Evolutionary conservation across 129 eudicot species (phyloP), one percentile per base, ranked within the genome.

Genomic region (Glebionis coronaria): DNA sequence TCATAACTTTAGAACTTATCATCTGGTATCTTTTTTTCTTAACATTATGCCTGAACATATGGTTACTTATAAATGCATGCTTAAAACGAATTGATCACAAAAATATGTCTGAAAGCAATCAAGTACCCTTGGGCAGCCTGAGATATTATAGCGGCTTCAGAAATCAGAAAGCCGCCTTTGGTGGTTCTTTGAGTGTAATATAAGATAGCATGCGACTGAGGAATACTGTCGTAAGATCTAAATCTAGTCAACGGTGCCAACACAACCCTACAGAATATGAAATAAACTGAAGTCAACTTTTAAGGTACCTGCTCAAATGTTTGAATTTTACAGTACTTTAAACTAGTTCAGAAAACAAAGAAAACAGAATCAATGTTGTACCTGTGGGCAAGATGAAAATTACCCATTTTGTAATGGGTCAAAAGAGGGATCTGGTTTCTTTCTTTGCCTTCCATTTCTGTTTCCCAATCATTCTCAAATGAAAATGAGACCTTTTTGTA

Each of bases 371-470:
- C 7, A 63, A 52, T 12, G 6, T 18, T 11, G 61, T 62, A 83
- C 88, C 89, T 84, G 68, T 84, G 85, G 31, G 81, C 65, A 42
- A 84, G 83, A 42, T 84, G 82, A 51, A 84, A 84, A 16, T 74
- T 67, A 12, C 89, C 85, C 83, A 80, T 60, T 38, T 77, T 70
- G 76, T 73, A 80, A 23, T 85, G 81, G 19, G 89, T 82, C 2
- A 78, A 40, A 50, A 76, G 81, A 44, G 85, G 86, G 55, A 69
- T 70, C 49, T 78, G 71, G 12, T 31, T 59, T 59, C 38, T 49
- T 31, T 67, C 61, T 15, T 59, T 51, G 14, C 3, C 44, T 25
- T 56, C 71, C 66, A 57, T 55, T 59, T 52, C 63, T 1, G 25
- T 2, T 23, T 23, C 2, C 25, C 2, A 2, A 23, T 23, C 25